phyloP scores from a whole-genome alignment of 148 eudicot genomes.

The Heliosperma pusillum region DNA sequence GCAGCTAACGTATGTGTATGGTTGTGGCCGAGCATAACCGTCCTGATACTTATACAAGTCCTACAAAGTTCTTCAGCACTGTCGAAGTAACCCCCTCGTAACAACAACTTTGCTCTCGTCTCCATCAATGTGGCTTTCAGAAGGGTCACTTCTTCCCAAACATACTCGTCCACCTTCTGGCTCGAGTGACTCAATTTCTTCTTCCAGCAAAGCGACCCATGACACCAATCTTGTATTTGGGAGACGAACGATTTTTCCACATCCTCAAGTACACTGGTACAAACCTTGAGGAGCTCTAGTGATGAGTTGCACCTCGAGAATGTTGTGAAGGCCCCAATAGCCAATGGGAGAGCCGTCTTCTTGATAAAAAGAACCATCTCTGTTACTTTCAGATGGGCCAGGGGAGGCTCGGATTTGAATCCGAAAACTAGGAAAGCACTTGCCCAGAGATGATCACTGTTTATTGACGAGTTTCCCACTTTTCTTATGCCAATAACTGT shows the following conservation, averaged over 20 bases:
- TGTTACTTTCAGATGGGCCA: slow-evolving; percentile 56
- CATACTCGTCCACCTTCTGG: slow-evolving; percentile 74
- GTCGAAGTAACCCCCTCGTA: slow-evolving; percentile 77
- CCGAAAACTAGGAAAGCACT: slow-evolving; percentile 81
- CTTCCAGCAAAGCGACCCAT: slow-evolving; percentile 75
- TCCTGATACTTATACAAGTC: slow-evolving; percentile 83
- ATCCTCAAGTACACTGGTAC: slow-evolving; percentile 79
- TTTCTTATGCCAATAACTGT: slow-evolving; percentile 57
- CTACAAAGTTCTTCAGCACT: slow-evolving; percentile 83
- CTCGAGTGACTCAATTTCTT: slow-evolving; percentile 36
- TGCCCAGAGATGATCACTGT: slow-evolving; percentile 81
- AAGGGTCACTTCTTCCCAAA: slow-evolving; percentile 88
- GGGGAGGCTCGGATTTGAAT: slow-evolving; percentile 74
- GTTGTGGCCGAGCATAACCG: slow-evolving; percentile 85
- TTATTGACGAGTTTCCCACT: slow-evolving; percentile 44
- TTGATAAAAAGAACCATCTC: slow-evolving; percentile 73
- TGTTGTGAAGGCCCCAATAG: slow-evolving; percentile 58
- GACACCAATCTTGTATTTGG: slow-evolving; percentile 76
- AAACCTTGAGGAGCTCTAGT: slow-evolving; percentile 69
- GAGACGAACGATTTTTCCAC: slow-evolving; percentile 82
- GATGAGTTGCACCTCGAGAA: slow-evolving; percentile 79
- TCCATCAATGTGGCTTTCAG: slow-evolving; percentile 77
- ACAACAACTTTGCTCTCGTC: slow-evolving; percentile 71
- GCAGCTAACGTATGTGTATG: slow-evolving; percentile 82
- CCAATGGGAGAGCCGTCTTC: slow-evolving; percentile 71